A percentile compares a stretch with the other conserved stretches of the same genome.
Evolutionary conservation across 73 alveolate genomes (phyloP).

Genomic region (Paramecium sonneborni): DNA sequence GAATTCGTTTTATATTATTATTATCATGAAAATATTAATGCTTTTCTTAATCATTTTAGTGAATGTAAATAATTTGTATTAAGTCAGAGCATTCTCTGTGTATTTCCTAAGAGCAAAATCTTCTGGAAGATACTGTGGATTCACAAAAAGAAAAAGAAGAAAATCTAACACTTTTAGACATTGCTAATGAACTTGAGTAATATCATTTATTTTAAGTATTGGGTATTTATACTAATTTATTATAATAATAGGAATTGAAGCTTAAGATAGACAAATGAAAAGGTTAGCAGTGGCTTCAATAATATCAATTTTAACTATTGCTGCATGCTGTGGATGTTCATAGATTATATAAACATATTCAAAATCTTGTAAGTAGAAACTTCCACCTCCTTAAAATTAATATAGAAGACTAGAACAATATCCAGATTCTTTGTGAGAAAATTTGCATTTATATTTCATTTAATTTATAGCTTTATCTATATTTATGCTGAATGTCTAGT

Average conservation of each 20-base stretch:
- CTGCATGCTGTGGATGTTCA: constrained; percentile 45
- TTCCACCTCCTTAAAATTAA: constrained; percentile 23
- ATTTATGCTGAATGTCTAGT: neutral
- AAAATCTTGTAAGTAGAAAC: constrained; percentile 15
- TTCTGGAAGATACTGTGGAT: neutral
- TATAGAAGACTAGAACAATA: neutral
- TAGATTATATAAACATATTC: neutral
- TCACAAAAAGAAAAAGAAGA: neutral
- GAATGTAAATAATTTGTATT: constrained; percentile 12
- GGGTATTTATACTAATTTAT: neutral
- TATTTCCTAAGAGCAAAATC: neutral
- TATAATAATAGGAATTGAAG: neutral
- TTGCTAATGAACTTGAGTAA: neutral
- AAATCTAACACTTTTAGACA: neutral
- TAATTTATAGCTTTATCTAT: neutral
- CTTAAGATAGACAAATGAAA: neutral
- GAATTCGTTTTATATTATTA: constrained; percentile 26
- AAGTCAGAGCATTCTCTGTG: constrained; percentile 8
- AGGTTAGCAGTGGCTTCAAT: constrained; percentile 44
- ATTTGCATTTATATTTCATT: neutral
- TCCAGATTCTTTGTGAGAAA: constrained; percentile 1
- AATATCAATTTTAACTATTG: constrained; percentile 16
- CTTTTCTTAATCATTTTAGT: neutral
- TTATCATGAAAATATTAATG: neutral
- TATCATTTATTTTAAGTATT: neutral